Evolutionary conservation across 768 basidiomycete species (phyloP), one percentile per base, ranked within the genome.

Genomic region (Lepiota brunneoincarnata): DNA sequence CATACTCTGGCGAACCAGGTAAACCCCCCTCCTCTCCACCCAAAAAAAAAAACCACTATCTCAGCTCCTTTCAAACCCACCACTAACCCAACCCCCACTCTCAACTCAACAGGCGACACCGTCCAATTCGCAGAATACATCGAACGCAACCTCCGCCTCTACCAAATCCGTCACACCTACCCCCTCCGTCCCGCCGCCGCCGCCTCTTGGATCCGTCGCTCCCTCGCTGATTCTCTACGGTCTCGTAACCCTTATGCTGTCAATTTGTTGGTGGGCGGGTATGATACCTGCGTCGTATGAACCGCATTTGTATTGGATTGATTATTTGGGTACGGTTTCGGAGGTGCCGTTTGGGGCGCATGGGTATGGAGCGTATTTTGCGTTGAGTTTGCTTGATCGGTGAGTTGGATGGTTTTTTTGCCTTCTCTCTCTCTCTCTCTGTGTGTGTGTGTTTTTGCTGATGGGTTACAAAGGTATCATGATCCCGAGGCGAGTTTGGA

Each of bases 91-190:
- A 28, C 7, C 31, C n/a, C n/a, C n/a, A n/a, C n/a, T n/a, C n/a
- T n/a, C n/a, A n/a, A n/a, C 20, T 42, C 44, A 51, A 28, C 63
- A 92, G 96, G 97, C 56, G 97, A 98, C 67, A 98, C 97, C 18
- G 78, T 96, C 20, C 91, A 98, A 67, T 98, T 98, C 64, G 90
- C 96, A 1, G 97, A 99, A 72, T 99, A 81, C 63, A 83, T 98
- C 57, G 94, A 98, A 66, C 87, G 96, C 57, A 98, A 97, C 75
- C 84, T 99, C 60, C 87, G 96, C 42, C 76, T 99, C 44, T 95
- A 96, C 73, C 92, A 97, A 64, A 98, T 98, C 65, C 88, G 96
- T 63, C 89, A 98, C 73, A 79, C 87, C 67, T 87, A 91, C 69
- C 81, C 92, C 11, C 88, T 98, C 40, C 87, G 91, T 40, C 96